Base-by-base conservation (phyloP, 140 eudicot genomes). In the Stevia rebaudiana region DNA sequence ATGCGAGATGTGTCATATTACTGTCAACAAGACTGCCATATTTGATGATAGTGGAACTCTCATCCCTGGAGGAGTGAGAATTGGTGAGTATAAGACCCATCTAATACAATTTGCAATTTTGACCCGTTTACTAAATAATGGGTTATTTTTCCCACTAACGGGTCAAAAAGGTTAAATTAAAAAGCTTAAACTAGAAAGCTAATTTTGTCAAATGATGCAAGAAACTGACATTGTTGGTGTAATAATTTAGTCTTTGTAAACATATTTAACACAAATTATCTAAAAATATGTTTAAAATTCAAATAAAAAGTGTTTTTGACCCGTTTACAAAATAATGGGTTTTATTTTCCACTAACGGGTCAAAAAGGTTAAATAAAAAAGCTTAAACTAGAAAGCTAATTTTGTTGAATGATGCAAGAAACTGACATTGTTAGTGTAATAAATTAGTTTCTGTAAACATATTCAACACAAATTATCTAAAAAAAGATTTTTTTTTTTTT, bases 41-140 rank as follows among this genome's bases (percentile, higher is more conserved):
- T 91, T 81, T 71, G 98, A 83, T 54, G 98, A 91, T 41, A 88
- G 85, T 43, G 96, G 96, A 56, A 83, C 83, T 46, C 88, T 91
- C 25, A 75, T 80, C 39, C 92, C 96, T 0, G 87, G 87, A 41
- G 80, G 80, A 50, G 80, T 75, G 10, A 75, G 80, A 49, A 75
- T 75, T 33, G 80, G 80, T 75, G 59, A 51, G 80, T 68, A 12
- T 17, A 36, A 15, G 40, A 6, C 11, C 11, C 2, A 8, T 36
- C 11, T 4, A 11, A 7, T 36, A 7, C 1, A 36, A 11, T 6
- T 33, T 6, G 41, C 11, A 6, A 36, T 36, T 36, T 36, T 36
- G 41, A 36, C 41, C 41, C 41, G 8, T 36, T 5, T 36, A 36
- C 10, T 36, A 36, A 36, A 6, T 36, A 36, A 36, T 31, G 22